These are phyloP conservation scores for Lithospermum erythrorhizon DNA, from an alignment of 257 asterid species.

Conservation along the genomic window DNA sequence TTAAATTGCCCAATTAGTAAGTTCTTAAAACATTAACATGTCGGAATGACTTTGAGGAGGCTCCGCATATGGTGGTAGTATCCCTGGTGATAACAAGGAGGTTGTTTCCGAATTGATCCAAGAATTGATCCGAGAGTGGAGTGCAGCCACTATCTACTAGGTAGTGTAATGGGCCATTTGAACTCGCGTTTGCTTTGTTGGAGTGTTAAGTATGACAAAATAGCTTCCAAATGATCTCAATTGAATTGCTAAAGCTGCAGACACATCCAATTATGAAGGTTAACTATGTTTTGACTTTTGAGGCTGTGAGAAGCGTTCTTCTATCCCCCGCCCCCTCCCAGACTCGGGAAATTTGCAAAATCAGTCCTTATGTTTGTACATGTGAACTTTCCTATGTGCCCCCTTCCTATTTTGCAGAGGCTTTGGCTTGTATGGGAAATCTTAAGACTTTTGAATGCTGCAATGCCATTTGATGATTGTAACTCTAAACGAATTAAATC, in stretches of 20 bases:
- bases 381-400: neutral
- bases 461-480: neutral
- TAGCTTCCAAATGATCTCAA: slow-evolving; percentile 82
- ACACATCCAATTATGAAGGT: slow-evolving; percentile 86
- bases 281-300: slow-evolving; percentile 87
- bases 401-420: neutral
- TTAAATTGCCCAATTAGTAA: too few species aligned
- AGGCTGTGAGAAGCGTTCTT: slow-evolving; percentile 1
- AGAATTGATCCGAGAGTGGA: too few species aligned
- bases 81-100: too few species aligned
- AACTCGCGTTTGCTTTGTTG: slow-evolving; percentile 38
- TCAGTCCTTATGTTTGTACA: neutral
- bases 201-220: slow-evolving; percentile 80
- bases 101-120: too few species aligned
- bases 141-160: too few species aligned
- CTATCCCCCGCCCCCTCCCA: neutral
- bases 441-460: neutral
- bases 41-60: too few species aligned
- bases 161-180: too few species aligned
- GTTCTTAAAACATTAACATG: too few species aligned
- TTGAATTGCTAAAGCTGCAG: slow-evolving; percentile 78
- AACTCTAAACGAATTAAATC: neutral
- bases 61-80: too few species aligned
- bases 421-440: neutral
- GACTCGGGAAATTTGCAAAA: too few species aligned